Conservation (phyloP, 331 rosid species). For the Quercus phellos region DNA sequence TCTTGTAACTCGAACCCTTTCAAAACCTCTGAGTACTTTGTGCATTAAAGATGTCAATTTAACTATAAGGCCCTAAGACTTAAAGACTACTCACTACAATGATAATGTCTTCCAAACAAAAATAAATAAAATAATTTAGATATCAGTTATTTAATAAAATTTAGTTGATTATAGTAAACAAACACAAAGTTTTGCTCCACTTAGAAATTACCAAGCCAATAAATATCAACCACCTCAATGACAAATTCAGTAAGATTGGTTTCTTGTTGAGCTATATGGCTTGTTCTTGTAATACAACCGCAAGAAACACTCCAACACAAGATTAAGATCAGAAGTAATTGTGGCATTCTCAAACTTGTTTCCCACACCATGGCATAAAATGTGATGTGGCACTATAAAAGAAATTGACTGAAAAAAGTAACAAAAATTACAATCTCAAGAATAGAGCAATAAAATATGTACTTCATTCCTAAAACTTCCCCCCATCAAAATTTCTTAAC, state of each 20-base stretch:
- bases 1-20: rapidly evolving
- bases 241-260: slow-evolving; percentile 10
- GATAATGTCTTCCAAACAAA: too few relatives aligned
- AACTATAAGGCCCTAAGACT: rapidly evolving
- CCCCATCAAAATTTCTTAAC: neutral
- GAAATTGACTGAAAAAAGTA: too few relatives aligned
- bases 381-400: slow-evolving; percentile 7
- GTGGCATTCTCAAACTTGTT: slow-evolving; percentile 9
- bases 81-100: too few relatives aligned
- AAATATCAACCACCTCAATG: slow-evolving; percentile 30
- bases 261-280: slow-evolving; percentile 3
- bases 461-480: neutral
- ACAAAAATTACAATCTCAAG: slow-evolving; percentile 1
- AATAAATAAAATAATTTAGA: too few relatives aligned
- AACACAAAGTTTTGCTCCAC: slow-evolving; percentile 7
- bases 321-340: slow-evolving; percentile 7
- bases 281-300: neutral
- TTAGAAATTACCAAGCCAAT: slow-evolving; percentile 21
- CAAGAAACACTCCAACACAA: neutral
- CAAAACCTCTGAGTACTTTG: too few relatives aligned
- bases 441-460: neutral
- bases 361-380: slow-evolving; percentile 17
- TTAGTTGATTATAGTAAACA: too few relatives aligned
- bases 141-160: too few relatives aligned
- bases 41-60: too few relatives aligned